These are phyloP conservation scores for Climacium dendroides DNA, from an alignment of 225 moss, liverwort and hornwort genomes.

Conservation along the genomic window DNA sequence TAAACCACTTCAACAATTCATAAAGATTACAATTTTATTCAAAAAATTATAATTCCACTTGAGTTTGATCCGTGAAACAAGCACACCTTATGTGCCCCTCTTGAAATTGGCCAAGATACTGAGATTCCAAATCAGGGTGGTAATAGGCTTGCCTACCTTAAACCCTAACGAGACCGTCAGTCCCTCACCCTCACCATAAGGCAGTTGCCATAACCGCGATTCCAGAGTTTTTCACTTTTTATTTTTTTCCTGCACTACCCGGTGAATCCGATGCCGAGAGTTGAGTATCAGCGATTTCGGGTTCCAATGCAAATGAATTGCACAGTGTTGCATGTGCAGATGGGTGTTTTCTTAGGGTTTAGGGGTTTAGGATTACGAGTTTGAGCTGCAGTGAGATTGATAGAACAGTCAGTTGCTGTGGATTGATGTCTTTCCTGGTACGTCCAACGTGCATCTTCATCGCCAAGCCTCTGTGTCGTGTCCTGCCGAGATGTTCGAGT, in stretches of 20 bases:
- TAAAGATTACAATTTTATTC: no score
- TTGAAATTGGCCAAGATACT: no score
- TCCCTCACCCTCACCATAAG: neutral
- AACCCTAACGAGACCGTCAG: neutral
- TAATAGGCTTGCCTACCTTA: no score
- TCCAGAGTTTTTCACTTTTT: neutral
- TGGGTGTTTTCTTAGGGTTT: neutral
- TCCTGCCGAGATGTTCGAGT: conserved; percentile 7
- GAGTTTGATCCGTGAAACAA: no score
- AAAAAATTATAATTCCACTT: no score
- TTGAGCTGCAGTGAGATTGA: neutral
- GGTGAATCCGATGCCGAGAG: neutral
- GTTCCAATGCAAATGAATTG: neutral
- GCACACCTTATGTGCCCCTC: no score
- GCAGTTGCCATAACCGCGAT: neutral
- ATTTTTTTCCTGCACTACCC: neutral
- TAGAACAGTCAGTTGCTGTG: neutral
- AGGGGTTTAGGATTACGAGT: neutral
- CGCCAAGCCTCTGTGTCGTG: neutral
- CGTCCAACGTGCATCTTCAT: conserved; percentile 2
- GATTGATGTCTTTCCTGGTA: conserved; percentile 22
- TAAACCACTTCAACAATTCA: no score
- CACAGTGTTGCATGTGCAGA: neutral
- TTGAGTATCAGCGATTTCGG: neutral
- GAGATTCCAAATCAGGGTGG: no score